Conservation (phyloP, 2,329 filamentous ascomycete genomes). For the Graphilbum fragrans region DNA sequence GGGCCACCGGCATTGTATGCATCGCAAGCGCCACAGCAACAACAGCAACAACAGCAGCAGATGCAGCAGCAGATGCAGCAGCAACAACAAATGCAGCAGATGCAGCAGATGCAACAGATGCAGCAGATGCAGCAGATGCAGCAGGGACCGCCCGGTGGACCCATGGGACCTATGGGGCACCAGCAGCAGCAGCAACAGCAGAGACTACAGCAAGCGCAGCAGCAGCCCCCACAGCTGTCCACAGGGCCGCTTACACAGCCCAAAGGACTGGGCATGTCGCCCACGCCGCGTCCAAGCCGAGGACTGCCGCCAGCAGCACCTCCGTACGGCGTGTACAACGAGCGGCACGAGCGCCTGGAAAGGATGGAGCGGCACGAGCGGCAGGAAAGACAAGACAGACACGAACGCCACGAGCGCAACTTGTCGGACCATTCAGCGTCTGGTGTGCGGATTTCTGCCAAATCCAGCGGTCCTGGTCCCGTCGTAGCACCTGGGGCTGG, state of each 20-base stretch:
- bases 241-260: conserved; percentile 7
- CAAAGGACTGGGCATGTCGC: conserved; percentile 32
- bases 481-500: too few species aligned
- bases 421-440: not conserved
- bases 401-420: not conserved
- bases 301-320: conserved; percentile 2
- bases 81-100: not conserved
- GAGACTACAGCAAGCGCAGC: conserved; percentile 12
- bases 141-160: not conserved
- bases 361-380: too few species aligned
- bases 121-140: not conserved
- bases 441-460: conserved; percentile 17
- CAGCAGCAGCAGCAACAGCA: conserved; percentile 3
- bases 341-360: too few species aligned
- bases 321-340: conserved; percentile 7
- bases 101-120: not conserved
- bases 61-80: not conserved
- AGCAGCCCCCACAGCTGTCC: conserved; percentile 11
- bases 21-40: conserved; percentile 1
- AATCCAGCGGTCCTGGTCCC: too few species aligned
- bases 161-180: not conserved
- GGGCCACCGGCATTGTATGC: too few species aligned
- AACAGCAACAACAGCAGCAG: not conserved
- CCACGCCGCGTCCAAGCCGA: conserved; percentile 18
- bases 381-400: too few species aligned